Percentiles rank a stretch among this genome's conserved stretches.
Evolutionary conservation across 2,329 filamentous ascomycete species (phyloP).

Genomic region (Magnaporthiopsis rhizophila): DNA sequence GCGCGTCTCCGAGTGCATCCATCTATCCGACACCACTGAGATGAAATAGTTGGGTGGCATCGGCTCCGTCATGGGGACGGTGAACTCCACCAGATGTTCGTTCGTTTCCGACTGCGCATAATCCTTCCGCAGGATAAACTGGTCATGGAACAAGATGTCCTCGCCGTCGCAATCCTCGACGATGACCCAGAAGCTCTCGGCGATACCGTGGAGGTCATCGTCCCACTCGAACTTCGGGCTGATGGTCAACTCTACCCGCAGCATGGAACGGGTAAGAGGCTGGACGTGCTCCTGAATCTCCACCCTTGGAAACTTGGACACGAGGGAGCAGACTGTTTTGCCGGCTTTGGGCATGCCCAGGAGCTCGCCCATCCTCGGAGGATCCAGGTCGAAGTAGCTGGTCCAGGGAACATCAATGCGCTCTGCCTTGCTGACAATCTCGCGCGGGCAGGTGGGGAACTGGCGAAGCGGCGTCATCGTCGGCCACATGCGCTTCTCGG

Average conservation of each 20-base stretch:
- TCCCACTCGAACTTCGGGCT: slow-evolving; percentile 97
- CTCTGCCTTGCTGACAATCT: slow-evolving; percentile 88
- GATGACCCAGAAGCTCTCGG: slow-evolving; percentile 94
- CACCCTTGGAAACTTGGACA: slow-evolving; percentile 87
- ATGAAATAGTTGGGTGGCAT: slow-evolving; percentile 99
- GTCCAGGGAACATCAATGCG: slow-evolving; percentile 89
- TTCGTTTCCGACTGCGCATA: slow-evolving; percentile 81
- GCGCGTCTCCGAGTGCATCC: slow-evolving; percentile 97
- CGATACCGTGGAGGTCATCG: slow-evolving; percentile 73
- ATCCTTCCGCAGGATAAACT: slow-evolving; percentile 83
- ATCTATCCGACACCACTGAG: slow-evolving; percentile 85
- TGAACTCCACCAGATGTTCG: slow-evolving; percentile 93
- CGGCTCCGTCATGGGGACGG: slow-evolving; percentile 90
- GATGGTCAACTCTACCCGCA: slow-evolving; percentile 83
- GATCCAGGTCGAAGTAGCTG: slow-evolving; percentile 93
- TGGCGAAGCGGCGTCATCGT: slow-evolving; percentile 95
- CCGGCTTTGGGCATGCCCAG: slow-evolving; percentile 86
- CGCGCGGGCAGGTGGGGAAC: slow-evolving; percentile 72
- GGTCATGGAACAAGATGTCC: slow-evolving; percentile 89
- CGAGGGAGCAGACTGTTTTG: slow-evolving; percentile 72
- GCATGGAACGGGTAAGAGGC: slow-evolving; percentile 87
- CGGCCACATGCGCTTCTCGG: slow-evolving; percentile 98
- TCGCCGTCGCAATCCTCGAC: slow-evolving; percentile 97
- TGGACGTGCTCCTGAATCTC: slow-evolving; percentile 92
- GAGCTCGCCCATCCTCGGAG: slow-evolving; percentile 91